Evolutionary conservation across 2,329 filamentous ascomycete species (phyloP).

Genomic region (Mycosphaerella sp.): DNA sequence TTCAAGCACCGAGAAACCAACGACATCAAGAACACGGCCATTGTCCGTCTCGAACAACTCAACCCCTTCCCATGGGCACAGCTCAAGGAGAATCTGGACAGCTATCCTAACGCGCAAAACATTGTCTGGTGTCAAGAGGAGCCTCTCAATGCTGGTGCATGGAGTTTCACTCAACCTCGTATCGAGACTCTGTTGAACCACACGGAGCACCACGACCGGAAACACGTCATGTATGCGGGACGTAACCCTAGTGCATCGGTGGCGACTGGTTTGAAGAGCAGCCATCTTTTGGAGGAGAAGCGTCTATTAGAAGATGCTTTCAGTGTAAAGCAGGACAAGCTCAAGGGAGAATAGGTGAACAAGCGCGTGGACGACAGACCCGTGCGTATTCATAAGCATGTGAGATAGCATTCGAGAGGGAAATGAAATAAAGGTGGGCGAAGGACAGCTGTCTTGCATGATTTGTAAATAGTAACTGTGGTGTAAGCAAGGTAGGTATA

Average conservation of each 20-base stretch:
- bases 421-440: neutral
- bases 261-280: conserved; percentile 82
- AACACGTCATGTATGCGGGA: conserved; percentile 96
- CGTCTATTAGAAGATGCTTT: conserved; percentile 66
- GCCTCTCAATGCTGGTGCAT: conserved; percentile 92
- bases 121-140: conserved; percentile 98
- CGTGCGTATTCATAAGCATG: neutral
- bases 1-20: conserved; percentile 85
- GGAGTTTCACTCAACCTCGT: conserved; percentile 94
- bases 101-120: conserved; percentile 94
- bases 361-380: neutral
- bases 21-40: conserved; percentile 80
- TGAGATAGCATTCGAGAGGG: neutral
- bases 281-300: conserved; percentile 87
- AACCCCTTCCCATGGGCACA: conserved; percentile 99
- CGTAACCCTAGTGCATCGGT: conserved; percentile 89
- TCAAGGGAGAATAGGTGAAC: conserved; percentile 54
- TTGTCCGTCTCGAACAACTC: conserved; percentile 94
- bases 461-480: neutral
- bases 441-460: neutral
- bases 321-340: conserved; percentile 56
- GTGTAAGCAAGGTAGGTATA: neutral
- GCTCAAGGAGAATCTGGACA: conserved; percentile 92
- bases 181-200: conserved; percentile 94
- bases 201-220: conserved; percentile 84